Conservation (phyloP, 164 flowering plant genomes). For the Sedum album region DNA sequence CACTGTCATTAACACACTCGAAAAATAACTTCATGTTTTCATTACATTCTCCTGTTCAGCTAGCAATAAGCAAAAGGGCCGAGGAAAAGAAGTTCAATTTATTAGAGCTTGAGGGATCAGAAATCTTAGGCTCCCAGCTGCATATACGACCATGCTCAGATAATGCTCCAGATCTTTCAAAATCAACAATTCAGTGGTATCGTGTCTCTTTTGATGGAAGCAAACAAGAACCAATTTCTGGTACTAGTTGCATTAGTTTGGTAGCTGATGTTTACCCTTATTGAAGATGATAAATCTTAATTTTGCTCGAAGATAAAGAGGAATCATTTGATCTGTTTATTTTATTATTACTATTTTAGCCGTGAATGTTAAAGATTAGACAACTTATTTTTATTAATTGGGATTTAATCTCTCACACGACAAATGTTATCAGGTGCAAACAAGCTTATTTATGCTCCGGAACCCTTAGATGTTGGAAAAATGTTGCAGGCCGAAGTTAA, state of each 20-base stretch:
- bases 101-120: constrained; percentile 43
- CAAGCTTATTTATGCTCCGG: constrained; percentile 52
- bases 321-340: not conserved
- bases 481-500: constrained; percentile 47
- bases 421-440: not conserved
- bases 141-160: constrained; percentile 32
- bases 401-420: not conserved
- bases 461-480: constrained; percentile 57
- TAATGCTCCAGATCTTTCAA: constrained; percentile 33
- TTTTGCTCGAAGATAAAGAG: not conserved
- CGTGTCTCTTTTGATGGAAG: constrained; percentile 37
- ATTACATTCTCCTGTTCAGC: constrained; percentile 22
- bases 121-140: constrained; percentile 44
- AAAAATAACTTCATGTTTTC: no score
- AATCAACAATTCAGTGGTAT: constrained; percentile 61
- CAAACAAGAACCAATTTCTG: constrained; percentile 48
- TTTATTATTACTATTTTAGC: not conserved
- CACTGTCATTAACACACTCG: no score
- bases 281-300: not conserved
- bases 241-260: constrained; percentile 14
- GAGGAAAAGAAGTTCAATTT: constrained; percentile 24
- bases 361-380: not conserved
- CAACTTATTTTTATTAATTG: not conserved
- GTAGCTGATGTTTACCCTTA: not conserved
- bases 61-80: constrained; percentile 41